These are phyloP conservation scores for Erigeron philadelphicus DNA, from an alignment of 140 eudicot genomes.

Conservation along the genomic window DNA sequence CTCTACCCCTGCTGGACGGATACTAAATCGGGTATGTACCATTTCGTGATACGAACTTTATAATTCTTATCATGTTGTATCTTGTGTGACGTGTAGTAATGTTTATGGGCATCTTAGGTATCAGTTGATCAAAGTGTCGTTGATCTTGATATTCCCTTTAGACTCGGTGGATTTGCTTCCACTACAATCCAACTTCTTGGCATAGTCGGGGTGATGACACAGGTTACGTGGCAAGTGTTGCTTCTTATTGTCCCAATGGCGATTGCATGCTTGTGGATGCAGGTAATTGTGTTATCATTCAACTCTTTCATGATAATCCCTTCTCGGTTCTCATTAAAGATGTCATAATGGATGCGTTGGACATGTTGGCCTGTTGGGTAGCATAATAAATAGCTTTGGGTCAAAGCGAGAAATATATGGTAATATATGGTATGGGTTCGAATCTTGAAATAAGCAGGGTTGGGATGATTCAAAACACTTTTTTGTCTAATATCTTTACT, in stretches of 20 bases:
- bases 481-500: neutral
- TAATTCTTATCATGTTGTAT: neutral
- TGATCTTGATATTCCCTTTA: conserved; percentile 92
- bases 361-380: neutral
- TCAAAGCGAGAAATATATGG: neutral
- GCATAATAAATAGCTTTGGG: neutral
- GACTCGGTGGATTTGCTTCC: conserved; percentile 93
- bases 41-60: neutral
- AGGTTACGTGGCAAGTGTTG: conserved; percentile 84
- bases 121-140: conserved; percentile 90
- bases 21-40: conserved; percentile 71
- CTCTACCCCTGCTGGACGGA: conserved; percentile 94
- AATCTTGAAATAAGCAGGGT: neutral
- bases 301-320: neutral
- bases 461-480: neutral
- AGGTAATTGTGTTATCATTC: conserved; percentile 40
- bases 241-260: conserved; percentile 94
- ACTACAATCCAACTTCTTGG: conserved; percentile 91
- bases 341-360: neutral
- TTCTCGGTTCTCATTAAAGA: neutral
- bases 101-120: conserved; percentile 46
- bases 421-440: neutral
- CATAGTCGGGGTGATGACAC: conserved; percentile 81
- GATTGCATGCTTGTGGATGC: conserved; percentile 95
- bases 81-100: neutral